A percentile compares a stretch with the other conserved stretches of the same genome.
Evolutionary conservation across 768 basidiomycete genomes (phyloP).

Genomic region (Leucogyrophana mollusca): DNA sequence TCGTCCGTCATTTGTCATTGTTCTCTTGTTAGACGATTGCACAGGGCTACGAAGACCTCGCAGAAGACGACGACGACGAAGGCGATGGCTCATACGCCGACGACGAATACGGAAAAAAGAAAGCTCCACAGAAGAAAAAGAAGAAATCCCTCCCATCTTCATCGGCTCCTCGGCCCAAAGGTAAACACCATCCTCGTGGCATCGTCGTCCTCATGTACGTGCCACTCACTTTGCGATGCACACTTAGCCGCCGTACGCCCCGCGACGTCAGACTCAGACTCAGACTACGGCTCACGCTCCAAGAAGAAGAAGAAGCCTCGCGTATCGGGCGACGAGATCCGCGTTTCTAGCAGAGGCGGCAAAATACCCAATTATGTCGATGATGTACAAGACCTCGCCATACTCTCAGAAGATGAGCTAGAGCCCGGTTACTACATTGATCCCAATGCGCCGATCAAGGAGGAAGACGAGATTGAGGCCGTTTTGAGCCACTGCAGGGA

Average conservation of each 20-base stretch:
- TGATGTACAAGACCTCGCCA: constrained; percentile 72
- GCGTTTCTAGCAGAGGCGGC: constrained; percentile 71
- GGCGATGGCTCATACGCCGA: constrained; percentile 80
- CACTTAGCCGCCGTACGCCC: constrained; percentile 49
- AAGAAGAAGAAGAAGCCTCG: constrained; percentile 80
- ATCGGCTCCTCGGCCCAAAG: constrained; percentile 53
- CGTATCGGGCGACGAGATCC: constrained; percentile 64
- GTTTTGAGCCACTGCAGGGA: constrained; percentile 87
- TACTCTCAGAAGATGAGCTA: constrained; percentile 58
- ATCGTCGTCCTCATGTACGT: constrained; percentile 8
- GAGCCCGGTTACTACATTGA: constrained; percentile 56
- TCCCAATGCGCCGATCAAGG: constrained; percentile 40
- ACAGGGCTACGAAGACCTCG: constrained; percentile 58
- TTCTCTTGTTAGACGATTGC: constrained; percentile 33
- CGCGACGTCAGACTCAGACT: constrained; percentile 75
- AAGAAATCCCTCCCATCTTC: constrained; percentile 40
- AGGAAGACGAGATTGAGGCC: constrained; percentile 89
- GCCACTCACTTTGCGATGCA: constrained; percentile 15
- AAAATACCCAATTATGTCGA: constrained; percentile 86
- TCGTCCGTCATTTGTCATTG: constrained; percentile 12
- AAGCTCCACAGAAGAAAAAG: constrained; percentile 68
- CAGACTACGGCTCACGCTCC: constrained; percentile 81
- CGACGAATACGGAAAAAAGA: constrained; percentile 74
- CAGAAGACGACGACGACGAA: constrained; percentile 52
- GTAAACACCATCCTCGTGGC: constrained; percentile 33